phyloP scores from a whole-genome alignment of 163 green algal species.

The Scenedesmus sp. region DNA sequence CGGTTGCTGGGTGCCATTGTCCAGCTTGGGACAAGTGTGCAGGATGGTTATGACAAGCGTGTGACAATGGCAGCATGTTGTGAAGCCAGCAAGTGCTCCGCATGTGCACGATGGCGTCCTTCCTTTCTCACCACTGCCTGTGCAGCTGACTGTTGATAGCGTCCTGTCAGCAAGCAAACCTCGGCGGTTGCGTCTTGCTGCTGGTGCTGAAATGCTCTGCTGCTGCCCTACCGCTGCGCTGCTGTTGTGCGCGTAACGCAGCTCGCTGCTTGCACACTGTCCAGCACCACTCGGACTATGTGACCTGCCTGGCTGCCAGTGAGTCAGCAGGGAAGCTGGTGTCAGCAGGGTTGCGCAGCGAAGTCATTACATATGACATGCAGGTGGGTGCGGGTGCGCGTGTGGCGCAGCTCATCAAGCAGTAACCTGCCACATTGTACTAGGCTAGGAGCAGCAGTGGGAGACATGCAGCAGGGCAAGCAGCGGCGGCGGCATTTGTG shows the following conservation, averaged over 20 bases:
- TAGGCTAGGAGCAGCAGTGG: background rate
- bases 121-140: background rate
- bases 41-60: background rate
- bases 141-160: background rate
- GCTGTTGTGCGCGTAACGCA: background rate
- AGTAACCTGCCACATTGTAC: background rate
- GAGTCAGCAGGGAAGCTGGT: slow-evolving; percentile 61
- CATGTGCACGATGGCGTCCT: too few species aligned
- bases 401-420: background rate
- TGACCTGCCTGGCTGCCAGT: slow-evolving; percentile 80
- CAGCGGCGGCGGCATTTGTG: slow-evolving; percentile 27
- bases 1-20: background rate
- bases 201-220: background rate
- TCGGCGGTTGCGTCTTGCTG: background rate
- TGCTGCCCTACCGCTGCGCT: background rate
- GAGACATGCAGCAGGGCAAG: background rate
- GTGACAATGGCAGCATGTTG: background rate
- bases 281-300: slow-evolving; percentile 86
- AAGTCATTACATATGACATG: slow-evolving; percentile 88
- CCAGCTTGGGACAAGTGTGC: background rate
- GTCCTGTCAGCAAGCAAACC: background rate
- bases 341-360: slow-evolving; percentile 77
- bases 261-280: slow-evolving; percentile 63
- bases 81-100: too few species aligned
- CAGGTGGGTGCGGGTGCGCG: too few species aligned